Evolutionary conservation across 208 protist species (phyloP), one percentile per base, ranked within the genome.

Genomic region (Entamoeba invadens): DNA sequence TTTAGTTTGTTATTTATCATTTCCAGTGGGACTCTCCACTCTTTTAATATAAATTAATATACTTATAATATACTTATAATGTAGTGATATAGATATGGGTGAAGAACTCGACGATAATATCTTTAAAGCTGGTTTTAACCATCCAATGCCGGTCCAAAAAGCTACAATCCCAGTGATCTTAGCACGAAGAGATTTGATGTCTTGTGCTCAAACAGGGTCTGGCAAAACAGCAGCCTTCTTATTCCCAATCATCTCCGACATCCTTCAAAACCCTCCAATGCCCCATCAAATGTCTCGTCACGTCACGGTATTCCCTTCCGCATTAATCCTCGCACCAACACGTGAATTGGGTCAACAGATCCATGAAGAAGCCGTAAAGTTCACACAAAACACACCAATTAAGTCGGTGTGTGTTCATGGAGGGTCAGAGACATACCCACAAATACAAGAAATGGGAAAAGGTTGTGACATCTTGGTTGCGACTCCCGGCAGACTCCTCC

Each of bases 311-410:
- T n/a, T n/a, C 14, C 77, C 77, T 18, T 18, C 14, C 16, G 98
- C 96, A 21, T 96, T 99, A 42, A 97, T 99, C 68, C 96, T 99
- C 4, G 98, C 98, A 31, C 98, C 98, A 3, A 99, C 98, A 44
- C 97, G 98, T 46, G 98, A 99, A 96, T 97, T 99, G 21, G 98
- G 98, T 46, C 93, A 97, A 93, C 98, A 99, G 96, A 99, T 98
- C 95, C 38, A 10, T 8, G 77, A 91, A 38, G 98, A 99, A 95
- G 96, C 97, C 10, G 91, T 93, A n/a, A 98, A 99, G 94, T 98
- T 98, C 50, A 97, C 98, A 16, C 95, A 96, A 47, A 96, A 96
- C 45, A 96, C 97, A 92, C 96, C 97, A 91, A 94, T 99, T 45
- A 94, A 97, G 6, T 97, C 94, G 21, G 95, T 97, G 45, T 94